phyloP scores from a whole-genome alignment of 305 asterid species.

The Solanum chacoense region DNA sequence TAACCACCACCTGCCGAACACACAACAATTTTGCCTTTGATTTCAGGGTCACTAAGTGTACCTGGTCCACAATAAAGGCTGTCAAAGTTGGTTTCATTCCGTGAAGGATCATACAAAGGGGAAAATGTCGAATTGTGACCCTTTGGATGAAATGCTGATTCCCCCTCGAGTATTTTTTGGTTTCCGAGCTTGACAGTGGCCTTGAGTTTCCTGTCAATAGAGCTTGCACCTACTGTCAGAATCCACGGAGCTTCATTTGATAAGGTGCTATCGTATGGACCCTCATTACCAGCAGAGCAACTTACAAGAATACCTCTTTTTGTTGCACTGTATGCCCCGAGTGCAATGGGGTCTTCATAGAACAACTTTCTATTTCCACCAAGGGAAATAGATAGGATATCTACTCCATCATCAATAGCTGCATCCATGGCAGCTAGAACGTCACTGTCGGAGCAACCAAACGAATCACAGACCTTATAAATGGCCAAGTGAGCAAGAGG shows the following conservation, averaged over 20 bases:
- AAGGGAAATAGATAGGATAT: background rate
- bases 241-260: constrained; percentile 3
- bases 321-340: background rate
- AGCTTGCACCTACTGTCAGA: background rate
- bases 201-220: background rate
- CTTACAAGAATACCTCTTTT: constrained; percentile 1
- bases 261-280: background rate
- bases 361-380: background rate
- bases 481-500: background rate
- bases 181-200: background rate
- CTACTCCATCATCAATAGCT: constrained; percentile 1
- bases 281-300: background rate
- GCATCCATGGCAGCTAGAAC: background rate
- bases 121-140: constrained; percentile 9
- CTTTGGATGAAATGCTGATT: constrained; percentile 21
- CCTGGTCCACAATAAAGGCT: constrained; percentile 6
- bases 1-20: constrained; percentile 6
- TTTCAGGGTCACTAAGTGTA: background rate
- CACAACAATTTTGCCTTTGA: background rate
- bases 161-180: background rate
- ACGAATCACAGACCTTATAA: background rate
- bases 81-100: background rate
- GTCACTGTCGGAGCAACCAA: background rate
- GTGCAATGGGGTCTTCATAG: background rate
- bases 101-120: constrained; percentile 19